Percentiles rank a stretch among this genome's conserved stretches.
Evolutionary conservation across 495 filamentous ascomycete genomes (phyloP).

Genomic region (Pyrenula aspistea): DNA sequence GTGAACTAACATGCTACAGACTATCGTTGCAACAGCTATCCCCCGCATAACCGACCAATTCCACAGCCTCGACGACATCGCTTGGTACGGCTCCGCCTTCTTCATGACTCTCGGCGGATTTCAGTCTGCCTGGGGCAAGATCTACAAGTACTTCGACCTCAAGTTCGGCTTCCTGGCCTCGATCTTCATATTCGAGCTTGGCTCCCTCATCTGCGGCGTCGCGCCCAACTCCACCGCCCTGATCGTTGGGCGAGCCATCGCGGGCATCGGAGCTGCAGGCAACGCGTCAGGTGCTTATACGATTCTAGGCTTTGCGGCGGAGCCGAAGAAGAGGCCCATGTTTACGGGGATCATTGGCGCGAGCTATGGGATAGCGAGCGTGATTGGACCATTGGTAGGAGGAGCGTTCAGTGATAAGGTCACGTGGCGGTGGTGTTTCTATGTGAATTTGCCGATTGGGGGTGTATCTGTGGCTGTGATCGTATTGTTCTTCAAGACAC

Average conservation of each 20-base stretch:
- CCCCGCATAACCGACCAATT: slow-evolving; percentile 63
- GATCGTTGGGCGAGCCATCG: slow-evolving; percentile 57
- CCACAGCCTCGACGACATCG: slow-evolving; percentile 48
- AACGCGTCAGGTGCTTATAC: slow-evolving; percentile 15
- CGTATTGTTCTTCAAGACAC: slow-evolving; percentile 4
- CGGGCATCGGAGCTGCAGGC: slow-evolving; percentile 42
- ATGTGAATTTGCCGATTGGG: slow-evolving; percentile 31
- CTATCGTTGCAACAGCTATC: slow-evolving; percentile 59
- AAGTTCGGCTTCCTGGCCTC: slow-evolving; percentile 45
- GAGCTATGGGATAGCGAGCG: slow-evolving; percentile 40
- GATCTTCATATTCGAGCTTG: slow-evolving; percentile 56
- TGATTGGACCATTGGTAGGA: slow-evolving; percentile 20
- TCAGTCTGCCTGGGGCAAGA: slow-evolving; percentile 31
- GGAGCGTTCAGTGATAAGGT: slow-evolving; percentile 12
- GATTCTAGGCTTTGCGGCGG: slow-evolving; percentile 11
- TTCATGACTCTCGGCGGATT: slow-evolving; percentile 50
- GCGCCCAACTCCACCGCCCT: slow-evolving; percentile 48
- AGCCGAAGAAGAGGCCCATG: slow-evolving; percentile 16
- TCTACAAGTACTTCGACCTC: slow-evolving; percentile 20
- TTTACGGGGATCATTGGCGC: slow-evolving; percentile 25
- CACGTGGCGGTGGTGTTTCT: slow-evolving; percentile 56
- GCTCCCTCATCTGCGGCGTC: slow-evolving; percentile 37
- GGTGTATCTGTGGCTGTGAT: slow-evolving; percentile 3
- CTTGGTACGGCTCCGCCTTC: slow-evolving; percentile 56
- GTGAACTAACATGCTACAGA: not conserved